Evolutionary conservation across 345 rosid genomes (phyloP).

Genomic region (Psidium guajava): DNA sequence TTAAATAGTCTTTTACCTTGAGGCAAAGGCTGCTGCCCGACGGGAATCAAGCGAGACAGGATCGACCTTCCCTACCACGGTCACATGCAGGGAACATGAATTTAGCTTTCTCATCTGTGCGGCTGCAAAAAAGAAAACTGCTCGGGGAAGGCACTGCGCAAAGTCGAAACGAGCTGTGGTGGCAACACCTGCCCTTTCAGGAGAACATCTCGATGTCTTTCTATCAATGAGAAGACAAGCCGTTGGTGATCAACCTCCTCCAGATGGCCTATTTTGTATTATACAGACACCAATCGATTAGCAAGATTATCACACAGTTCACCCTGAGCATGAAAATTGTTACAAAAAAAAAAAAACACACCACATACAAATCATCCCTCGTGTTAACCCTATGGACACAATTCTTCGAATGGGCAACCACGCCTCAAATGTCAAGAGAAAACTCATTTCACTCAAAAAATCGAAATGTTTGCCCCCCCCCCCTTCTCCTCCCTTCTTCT

Average conservation of each 20-base stretch:
- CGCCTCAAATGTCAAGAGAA: background rate
- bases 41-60: background rate
- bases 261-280: constrained; percentile 29
- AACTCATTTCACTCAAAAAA: background rate
- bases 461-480: background rate
- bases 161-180: constrained; percentile 22
- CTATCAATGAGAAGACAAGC: constrained; percentile 20
- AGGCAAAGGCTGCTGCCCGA: background rate
- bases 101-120: background rate
- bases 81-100: background rate
- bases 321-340: background rate
- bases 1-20: background rate
- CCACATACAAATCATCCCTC: background rate
- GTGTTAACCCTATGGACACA: background rate
- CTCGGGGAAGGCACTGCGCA: constrained; percentile 38
- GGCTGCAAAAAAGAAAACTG: constrained; percentile 18
- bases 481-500: no score
- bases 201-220: constrained; percentile 21
- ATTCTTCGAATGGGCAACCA: background rate
- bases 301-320: background rate
- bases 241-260: constrained; percentile 28
- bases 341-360: background rate
- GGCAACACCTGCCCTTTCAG: constrained; percentile 29
- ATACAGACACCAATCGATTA: background rate
- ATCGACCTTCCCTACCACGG: background rate